Conservation (phyloP, 2,329 filamentous ascomycete species). For the Clarireedia homoeocarpa region DNA sequence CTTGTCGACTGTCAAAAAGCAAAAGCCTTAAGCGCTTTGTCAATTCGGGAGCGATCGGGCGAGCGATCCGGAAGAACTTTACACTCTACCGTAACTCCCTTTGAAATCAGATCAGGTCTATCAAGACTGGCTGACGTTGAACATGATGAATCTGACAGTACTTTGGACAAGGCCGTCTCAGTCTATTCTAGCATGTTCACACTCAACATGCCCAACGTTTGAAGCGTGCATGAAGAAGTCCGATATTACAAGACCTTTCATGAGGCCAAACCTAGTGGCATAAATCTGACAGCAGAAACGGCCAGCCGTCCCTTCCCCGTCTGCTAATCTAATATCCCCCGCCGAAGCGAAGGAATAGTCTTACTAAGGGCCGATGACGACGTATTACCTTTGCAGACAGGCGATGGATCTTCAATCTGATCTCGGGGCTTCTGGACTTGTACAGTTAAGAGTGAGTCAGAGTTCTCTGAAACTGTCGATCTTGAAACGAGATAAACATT, state of each 20-base stretch:
- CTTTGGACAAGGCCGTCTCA: too few species aligned
- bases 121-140: too few species aligned
- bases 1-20: too few species aligned
- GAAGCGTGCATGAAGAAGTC: background rate
- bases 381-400: background rate
- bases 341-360: background rate
- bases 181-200: too few species aligned
- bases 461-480: conserved; percentile 23
- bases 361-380: background rate
- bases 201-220: too few species aligned
- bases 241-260: background rate
- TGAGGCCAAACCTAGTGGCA: background rate
- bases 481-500: conserved; percentile 21
- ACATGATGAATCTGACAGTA: too few species aligned
- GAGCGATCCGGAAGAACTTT: too few species aligned
- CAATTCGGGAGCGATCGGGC: too few species aligned
- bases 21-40: too few species aligned
- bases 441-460: conserved; percentile 24
- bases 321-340: background rate
- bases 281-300: background rate
- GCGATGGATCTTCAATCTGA: background rate
- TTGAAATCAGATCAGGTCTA: too few species aligned
- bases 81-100: too few species aligned
- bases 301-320: background rate
- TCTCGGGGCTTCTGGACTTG: background rate